These are phyloP conservation scores for Alternaria incomplexa DNA, from an alignment of 2,329 filamentous ascomycete species.

Conservation along the genomic window DNA sequence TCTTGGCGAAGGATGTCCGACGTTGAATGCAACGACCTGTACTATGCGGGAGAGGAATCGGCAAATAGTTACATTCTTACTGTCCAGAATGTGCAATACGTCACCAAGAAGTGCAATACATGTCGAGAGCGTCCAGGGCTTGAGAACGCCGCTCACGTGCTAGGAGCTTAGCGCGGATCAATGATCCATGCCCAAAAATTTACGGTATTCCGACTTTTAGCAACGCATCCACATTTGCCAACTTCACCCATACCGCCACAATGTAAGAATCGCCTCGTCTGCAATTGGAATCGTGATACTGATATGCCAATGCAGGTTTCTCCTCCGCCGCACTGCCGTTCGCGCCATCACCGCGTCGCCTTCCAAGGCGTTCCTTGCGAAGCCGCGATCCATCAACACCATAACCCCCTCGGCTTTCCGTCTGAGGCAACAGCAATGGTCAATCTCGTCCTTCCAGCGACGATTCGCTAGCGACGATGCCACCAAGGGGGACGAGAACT, in stretches of 20 bases:
- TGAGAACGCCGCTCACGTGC: slow-evolving; percentile 4
- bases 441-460: slow-evolving; percentile 51
- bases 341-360: slow-evolving; percentile 59
- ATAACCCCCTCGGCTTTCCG: slow-evolving; percentile 38
- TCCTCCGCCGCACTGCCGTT: slow-evolving; percentile 63
- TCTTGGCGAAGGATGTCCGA: not conserved
- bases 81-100: not conserved
- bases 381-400: slow-evolving; percentile 47
- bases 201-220: not conserved
- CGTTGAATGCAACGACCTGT: not conserved
- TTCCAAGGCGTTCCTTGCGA: slow-evolving; percentile 52
- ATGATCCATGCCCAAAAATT: slow-evolving; percentile 12
- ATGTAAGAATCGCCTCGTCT: slow-evolving; percentile 19
- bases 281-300: not conserved
- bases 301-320: slow-evolving; percentile 56
- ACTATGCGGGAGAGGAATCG: not conserved
- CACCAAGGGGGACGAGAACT: slow-evolving; percentile 46
- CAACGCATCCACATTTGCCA: not conserved
- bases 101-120: not conserved
- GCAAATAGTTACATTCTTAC: not conserved
- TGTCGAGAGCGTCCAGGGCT: not conserved
- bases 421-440: slow-evolving; percentile 49
- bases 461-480: slow-evolving; percentile 58
- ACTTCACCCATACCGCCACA: slow-evolving; percentile 5
- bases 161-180: slow-evolving; percentile 2